Conservation (phyloP, 2,329 filamentous ascomycete species). For the Sporothrix phasma region DNA sequence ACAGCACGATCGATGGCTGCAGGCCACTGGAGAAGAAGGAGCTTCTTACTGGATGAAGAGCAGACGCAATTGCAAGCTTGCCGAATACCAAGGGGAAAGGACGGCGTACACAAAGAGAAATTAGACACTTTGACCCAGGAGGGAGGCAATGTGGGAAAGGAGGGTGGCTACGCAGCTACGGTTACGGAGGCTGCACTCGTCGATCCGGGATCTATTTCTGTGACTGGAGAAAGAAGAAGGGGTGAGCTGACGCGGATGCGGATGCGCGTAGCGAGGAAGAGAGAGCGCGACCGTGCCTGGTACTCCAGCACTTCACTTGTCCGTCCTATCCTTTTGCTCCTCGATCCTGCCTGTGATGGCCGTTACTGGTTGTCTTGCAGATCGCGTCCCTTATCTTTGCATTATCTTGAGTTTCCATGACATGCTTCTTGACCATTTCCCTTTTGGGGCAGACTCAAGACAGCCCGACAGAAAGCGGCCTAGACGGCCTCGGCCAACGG, state of each 20-base stretch:
- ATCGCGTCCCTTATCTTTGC: neutral
- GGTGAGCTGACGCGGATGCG: neutral
- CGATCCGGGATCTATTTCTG: slow-evolving; percentile 3
- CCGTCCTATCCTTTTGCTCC: neutral
- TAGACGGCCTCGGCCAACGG: neutral
- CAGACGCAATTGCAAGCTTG: neutral
- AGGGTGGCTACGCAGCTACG: neutral
- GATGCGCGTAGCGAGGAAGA: no score
- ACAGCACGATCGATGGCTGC: neutral
- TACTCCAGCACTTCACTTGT: neutral
- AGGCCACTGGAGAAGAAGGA: neutral
- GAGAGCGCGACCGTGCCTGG: neutral
- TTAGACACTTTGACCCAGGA: neutral
- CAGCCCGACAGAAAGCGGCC: neutral
- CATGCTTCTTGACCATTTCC: neutral
- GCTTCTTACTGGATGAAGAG: neutral
- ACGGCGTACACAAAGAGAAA: neutral
- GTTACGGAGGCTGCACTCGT: neutral
- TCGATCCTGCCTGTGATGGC: neutral
- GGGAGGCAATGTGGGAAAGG: neutral
- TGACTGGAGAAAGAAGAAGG: neutral
- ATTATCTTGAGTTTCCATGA: slow-evolving; percentile 1
- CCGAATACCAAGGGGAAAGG: neutral
- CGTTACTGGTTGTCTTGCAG: neutral
- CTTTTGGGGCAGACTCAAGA: neutral